These are phyloP conservation scores for Blastomyces emzantsi DNA, from an alignment of 2,329 filamentous ascomycete genomes.

Conservation along the genomic window DNA sequence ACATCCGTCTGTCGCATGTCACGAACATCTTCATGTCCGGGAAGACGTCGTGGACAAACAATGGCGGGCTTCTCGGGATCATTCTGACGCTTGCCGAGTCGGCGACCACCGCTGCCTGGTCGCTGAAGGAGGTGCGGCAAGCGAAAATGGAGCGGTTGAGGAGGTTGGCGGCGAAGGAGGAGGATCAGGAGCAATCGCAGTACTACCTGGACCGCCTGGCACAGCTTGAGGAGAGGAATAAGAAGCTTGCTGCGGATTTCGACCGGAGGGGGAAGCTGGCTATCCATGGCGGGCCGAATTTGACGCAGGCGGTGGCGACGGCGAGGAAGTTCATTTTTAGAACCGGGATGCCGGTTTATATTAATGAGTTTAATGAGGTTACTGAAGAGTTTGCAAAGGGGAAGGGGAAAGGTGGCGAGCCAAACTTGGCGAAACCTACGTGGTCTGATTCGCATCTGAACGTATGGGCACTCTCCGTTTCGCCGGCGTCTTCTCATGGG, in stretches of 20 bases:
- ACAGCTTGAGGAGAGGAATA: slow-evolving; percentile 16
- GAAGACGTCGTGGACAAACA: slow-evolving; percentile 61
- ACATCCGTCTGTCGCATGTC: slow-evolving; percentile 54
- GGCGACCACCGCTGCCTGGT: slow-evolving; percentile 40
- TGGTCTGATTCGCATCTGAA: slow-evolving; percentile 68
- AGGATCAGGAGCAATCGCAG: slow-evolving; percentile 29
- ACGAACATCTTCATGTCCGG: slow-evolving; percentile 79
- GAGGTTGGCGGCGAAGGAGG: slow-evolving; percentile 18
- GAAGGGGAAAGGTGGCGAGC: slow-evolving; percentile 12
- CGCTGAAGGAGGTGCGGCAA: slow-evolving; percentile 34
- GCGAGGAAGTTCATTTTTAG: slow-evolving; percentile 78
- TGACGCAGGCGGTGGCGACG: slow-evolving; percentile 68
- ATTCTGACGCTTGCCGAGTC: slow-evolving; percentile 74
- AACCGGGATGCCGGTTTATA: slow-evolving; percentile 64
- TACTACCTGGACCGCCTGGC: slow-evolving; percentile 20
- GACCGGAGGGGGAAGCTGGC: slow-evolving; percentile 39
- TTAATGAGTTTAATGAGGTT: slow-evolving; percentile 54
- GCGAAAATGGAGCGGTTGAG: slow-evolving; percentile 29
- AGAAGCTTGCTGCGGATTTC: slow-evolving; percentile 4
- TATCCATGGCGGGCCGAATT: slow-evolving; percentile 73
- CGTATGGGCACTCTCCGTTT: slow-evolving; percentile 72
- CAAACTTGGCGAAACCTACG: slow-evolving; percentile 46
- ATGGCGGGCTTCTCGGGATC: slow-evolving; percentile 76
- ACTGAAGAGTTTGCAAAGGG: slow-evolving; percentile 14
- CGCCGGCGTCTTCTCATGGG: slow-evolving; percentile 20